Evolutionary conservation across 306 rosid genomes (phyloP).

Genomic region (Cajanus cajan): DNA sequence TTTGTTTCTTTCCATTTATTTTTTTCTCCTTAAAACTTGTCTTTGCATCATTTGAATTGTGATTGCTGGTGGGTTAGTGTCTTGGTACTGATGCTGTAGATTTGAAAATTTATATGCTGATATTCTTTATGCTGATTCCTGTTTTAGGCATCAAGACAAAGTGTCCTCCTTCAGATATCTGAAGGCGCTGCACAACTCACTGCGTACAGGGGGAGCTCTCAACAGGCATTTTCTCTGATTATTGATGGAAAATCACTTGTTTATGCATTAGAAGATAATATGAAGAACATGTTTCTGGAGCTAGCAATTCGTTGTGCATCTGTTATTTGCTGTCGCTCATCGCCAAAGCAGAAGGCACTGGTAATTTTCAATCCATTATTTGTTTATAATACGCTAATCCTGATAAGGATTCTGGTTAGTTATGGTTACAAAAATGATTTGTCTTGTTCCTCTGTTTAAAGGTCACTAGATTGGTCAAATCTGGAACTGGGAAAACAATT

Average conservation of each 20-base stretch:
- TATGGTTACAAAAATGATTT: neutral
- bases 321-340: slow-evolving; percentile 94
- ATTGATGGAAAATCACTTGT: slow-evolving; percentile 92
- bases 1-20: neutral
- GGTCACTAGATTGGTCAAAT: neutral
- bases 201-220: slow-evolving; percentile 51
- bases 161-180: slow-evolving; percentile 58
- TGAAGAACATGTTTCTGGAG: slow-evolving; percentile 63
- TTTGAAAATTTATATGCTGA: slow-evolving; percentile 14
- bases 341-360: slow-evolving; percentile 97
- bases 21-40: neutral
- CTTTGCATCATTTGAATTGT: neutral
- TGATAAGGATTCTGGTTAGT: slow-evolving; percentile 3
- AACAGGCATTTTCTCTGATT: slow-evolving; percentile 77
- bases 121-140: slow-evolving; percentile 29
- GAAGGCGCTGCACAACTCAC: slow-evolving; percentile 53
- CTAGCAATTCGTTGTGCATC: slow-evolving; percentile 74
- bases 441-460: neutral
- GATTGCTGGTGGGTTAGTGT: slow-evolving; percentile 12
- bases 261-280: slow-evolving; percentile 72
- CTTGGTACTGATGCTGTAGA: neutral
- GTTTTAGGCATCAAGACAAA: slow-evolving; percentile 67
- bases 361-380: slow-evolving; percentile 42
- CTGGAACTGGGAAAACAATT: neutral
- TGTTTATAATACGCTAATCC: neutral